phyloP scores from a whole-genome alignment of 2,329 filamentous ascomycete genomes.

The Alternaria triticimaculans region DNA sequence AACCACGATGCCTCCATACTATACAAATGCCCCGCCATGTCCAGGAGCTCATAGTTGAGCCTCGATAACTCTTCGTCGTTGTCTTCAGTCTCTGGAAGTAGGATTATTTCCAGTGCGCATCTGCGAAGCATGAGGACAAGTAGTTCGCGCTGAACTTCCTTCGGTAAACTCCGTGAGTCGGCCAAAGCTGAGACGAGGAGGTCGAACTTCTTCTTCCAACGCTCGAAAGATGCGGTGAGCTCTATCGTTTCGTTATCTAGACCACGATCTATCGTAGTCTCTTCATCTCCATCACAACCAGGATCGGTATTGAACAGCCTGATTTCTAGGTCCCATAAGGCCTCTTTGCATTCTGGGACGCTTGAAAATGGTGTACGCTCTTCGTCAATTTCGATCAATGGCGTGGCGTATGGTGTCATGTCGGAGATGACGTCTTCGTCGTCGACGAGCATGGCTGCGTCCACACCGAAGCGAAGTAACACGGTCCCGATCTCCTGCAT shows the following conservation, averaged over 20 bases:
- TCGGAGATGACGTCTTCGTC: constrained; percentile 6
- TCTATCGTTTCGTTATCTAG: not conserved
- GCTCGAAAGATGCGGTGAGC: not conserved
- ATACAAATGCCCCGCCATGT: not conserved
- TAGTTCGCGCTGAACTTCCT: not conserved
- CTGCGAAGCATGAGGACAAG: not conserved
- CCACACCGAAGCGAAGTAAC: constrained; percentile 10
- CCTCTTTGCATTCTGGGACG: not conserved
- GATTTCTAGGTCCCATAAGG: not conserved
- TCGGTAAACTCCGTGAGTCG: not conserved
- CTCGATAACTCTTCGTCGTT: not conserved
- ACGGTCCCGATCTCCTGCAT: constrained; percentile 15
- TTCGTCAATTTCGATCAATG: constrained; percentile 7
- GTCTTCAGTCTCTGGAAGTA: not conserved
- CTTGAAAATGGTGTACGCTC: not conserved
- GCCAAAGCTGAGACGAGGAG: not conserved
- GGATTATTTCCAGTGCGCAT: not conserved
- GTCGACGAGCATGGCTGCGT: constrained; percentile 3
- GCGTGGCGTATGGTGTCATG: constrained; percentile 6
- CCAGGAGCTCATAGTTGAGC: not conserved
- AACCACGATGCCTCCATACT: constrained; percentile 4
- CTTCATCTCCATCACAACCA: not conserved
- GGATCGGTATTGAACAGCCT: not conserved
- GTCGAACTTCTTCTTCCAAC: not conserved
- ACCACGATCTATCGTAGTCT: not conserved